Evolutionary conservation across 345 rosid species (phyloP).

Genomic region (Capsella bursapastoris): DNA sequence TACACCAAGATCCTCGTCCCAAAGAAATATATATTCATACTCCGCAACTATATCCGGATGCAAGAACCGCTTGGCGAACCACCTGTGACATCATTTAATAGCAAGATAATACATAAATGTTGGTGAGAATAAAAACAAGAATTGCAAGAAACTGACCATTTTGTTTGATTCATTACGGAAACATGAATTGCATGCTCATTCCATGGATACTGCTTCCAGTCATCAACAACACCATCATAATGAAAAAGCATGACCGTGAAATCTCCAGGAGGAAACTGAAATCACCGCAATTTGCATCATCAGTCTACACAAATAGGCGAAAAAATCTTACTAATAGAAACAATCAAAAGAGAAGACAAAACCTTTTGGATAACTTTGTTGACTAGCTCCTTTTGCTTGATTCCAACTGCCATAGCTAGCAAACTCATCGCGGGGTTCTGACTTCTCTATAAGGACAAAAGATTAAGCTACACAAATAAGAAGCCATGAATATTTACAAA

Average conservation of each 20-base stretch:
- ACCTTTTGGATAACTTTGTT: conserved; percentile 75
- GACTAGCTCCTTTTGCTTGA: conserved; percentile 73
- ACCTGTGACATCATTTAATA: conserved; percentile 55
- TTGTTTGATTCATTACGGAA: conserved; percentile 81
- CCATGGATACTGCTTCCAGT: conserved; percentile 78
- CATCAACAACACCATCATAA: conserved; percentile 82
- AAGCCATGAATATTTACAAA: not conserved
- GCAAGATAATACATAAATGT: not conserved
- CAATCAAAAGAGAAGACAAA: not conserved
- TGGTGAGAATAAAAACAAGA: not conserved
- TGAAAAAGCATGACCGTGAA: conserved; percentile 88
- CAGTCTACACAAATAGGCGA: not conserved
- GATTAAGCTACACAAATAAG: not conserved
- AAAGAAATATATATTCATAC: conserved; percentile 81
- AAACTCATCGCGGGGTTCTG: conserved; percentile 51
- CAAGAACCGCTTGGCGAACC: conserved; percentile 97
- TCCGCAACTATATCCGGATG: conserved; percentile 85
- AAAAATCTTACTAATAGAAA: conserved; percentile 7
- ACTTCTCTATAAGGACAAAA: conserved; percentile 44
- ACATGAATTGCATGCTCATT: conserved; percentile 65
- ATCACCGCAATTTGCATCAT: not conserved
- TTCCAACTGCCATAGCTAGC: conserved; percentile 75
- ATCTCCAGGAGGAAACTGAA: conserved; percentile 68
- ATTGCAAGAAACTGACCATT: conserved; percentile 58
- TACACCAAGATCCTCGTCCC: conserved; percentile 97